Evolutionary conservation across 2,329 filamentous ascomycete genomes (phyloP).

Genomic region (Neofusicoccum sp.): DNA sequence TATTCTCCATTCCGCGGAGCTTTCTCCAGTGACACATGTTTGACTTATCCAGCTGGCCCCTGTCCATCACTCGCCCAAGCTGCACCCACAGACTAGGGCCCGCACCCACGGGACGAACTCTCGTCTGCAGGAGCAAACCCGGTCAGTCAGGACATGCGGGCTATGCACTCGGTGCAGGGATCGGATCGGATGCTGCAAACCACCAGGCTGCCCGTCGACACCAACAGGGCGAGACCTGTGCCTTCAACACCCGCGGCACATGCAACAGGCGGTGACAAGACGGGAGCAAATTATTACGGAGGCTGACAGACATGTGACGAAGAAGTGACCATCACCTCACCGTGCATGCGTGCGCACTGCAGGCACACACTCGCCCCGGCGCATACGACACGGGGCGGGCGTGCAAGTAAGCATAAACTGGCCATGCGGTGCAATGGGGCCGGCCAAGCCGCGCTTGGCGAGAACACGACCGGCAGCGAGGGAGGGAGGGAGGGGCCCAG

Average conservation of each 20-base stretch:
- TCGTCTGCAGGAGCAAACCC: background rate
- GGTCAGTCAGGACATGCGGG: background rate
- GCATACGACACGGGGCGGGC: background rate
- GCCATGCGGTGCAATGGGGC: background rate
- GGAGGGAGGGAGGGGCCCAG: background rate
- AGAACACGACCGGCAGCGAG: background rate
- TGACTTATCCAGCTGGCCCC: background rate
- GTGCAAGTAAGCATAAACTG: slow-evolving; percentile 5
- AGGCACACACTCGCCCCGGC: background rate
- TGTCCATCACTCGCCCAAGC: background rate
- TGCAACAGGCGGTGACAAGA: background rate
- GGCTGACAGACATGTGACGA: background rate
- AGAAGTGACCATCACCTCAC: background rate
- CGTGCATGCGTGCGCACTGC: background rate
- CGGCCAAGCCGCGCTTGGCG: background rate
- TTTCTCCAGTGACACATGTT: background rate
- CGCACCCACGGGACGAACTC: background rate
- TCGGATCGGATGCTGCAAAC: background rate
- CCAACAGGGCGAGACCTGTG: background rate
- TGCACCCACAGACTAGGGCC: background rate
- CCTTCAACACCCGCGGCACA: background rate
- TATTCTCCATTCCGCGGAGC: background rate
- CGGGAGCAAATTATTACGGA: background rate
- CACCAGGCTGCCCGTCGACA: background rate
- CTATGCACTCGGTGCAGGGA: background rate